phyloP scores from a whole-genome alignment of 495 filamentous ascomycete genomes.

The Hypoxylon crocopeplum region DNA sequence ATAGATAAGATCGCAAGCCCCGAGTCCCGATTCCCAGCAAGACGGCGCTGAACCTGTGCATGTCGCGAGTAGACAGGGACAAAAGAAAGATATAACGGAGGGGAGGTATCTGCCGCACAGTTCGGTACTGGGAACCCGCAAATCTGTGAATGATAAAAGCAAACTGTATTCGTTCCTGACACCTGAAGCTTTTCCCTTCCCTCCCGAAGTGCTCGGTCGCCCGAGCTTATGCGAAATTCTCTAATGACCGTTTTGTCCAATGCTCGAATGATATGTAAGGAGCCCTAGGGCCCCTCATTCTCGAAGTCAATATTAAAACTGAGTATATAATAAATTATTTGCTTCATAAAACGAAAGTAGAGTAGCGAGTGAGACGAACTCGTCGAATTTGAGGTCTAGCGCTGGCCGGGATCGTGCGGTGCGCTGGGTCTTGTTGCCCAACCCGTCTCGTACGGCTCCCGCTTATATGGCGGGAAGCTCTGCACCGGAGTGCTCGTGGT shows the following conservation, averaged over 20 bases:
- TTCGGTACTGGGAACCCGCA: conserved; percentile 35
- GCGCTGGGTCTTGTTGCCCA: conserved; percentile 51
- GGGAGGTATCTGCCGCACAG: conserved; percentile 33
- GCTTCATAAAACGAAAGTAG: conserved; percentile 37
- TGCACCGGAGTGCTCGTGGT: conserved; percentile 38
- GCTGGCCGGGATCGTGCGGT: conserved; percentile 37
- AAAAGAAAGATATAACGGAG: conserved; percentile 33
- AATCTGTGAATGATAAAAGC: conserved; percentile 31
- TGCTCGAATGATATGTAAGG: conserved; percentile 33
- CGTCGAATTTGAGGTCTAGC: conserved; percentile 6
- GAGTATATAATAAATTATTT: conserved; percentile 30
- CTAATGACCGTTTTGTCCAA: conserved; percentile 40
- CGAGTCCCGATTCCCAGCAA: conserved; percentile 18
- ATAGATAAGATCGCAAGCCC: conserved; percentile 17
- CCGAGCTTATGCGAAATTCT: conserved; percentile 43
- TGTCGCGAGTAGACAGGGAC: conserved; percentile 21
- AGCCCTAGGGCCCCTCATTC: neutral
- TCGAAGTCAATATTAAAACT: conserved; percentile 35
- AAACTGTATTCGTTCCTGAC: conserved; percentile 37
- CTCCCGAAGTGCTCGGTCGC: conserved; percentile 43
- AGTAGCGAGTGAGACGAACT: conserved; percentile 10
- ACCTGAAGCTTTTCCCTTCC: conserved; percentile 37
- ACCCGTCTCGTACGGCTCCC: conserved; percentile 50
- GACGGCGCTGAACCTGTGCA: conserved; percentile 19
- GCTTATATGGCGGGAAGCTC: conserved; percentile 40